A percentile compares a stretch with the other conserved stretches of the same genome.
Evolutionary conservation across 345 rosid species (phyloP).

Genomic region (Boechera divaricarpa): DNA sequence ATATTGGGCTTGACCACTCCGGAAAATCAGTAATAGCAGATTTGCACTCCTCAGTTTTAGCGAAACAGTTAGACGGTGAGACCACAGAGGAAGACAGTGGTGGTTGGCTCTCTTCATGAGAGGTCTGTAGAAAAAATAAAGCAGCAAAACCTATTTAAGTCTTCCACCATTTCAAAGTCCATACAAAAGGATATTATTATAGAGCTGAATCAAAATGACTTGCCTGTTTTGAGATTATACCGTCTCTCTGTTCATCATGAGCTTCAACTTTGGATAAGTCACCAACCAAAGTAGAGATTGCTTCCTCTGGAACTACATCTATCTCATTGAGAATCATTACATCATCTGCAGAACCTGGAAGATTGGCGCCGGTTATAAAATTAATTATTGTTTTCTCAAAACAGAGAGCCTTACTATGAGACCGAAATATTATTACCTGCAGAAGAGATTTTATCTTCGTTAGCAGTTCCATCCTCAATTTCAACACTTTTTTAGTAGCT

Average conservation of each 20-base stretch:
- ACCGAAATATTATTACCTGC: conserved; percentile 45
- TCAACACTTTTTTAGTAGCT: conserved; percentile 41
- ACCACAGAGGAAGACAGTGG: conserved; percentile 36
- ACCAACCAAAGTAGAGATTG: conserved; percentile 33
- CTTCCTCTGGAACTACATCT: conserved; percentile 47
- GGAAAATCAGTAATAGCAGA: conserved; percentile 52
- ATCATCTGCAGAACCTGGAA: conserved; percentile 49
- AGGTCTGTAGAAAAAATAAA: conserved; percentile 33
- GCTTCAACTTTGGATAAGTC: conserved; percentile 35
- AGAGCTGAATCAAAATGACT: conserved; percentile 29
- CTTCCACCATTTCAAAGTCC: conserved; percentile 1
- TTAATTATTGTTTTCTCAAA: conserved; percentile 8
- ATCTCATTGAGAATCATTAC: conserved; percentile 43
- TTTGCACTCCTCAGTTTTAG: conserved; percentile 52
- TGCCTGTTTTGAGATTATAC: conserved; percentile 35
- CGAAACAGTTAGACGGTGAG: conserved; percentile 58
- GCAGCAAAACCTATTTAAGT: conserved; percentile 3
- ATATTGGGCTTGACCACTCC: conserved; percentile 85
- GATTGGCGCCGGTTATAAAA: conserved; percentile 10
- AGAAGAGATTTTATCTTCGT: conserved; percentile 27
- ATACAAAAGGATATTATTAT: neutral
- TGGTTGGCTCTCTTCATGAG: conserved; percentile 41
- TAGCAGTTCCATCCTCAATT: conserved; percentile 48
- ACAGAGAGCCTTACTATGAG: conserved; percentile 26
- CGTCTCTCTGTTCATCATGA: conserved; percentile 33